Evolutionary conservation across 768 basidiomycete species (phyloP), one percentile per base, ranked within the genome.

Genomic region (Amanita pallidorosea): DNA sequence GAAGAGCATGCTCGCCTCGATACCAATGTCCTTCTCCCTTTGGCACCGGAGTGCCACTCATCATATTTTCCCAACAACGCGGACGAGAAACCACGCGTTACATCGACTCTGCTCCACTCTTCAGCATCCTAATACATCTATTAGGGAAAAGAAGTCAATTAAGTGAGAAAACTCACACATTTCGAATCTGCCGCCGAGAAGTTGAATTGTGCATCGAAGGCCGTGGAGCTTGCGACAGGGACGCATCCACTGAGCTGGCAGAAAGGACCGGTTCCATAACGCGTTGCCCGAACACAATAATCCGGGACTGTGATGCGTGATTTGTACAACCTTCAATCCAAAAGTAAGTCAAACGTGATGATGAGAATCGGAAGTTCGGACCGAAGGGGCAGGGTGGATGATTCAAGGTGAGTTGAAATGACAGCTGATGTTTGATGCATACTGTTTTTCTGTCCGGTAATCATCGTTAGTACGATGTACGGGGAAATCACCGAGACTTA

Each of bases 321-420:
- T 3, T 40, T 53, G 22, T 54, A 61, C 43, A 70, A 45, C n/a
- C 73, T 75, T 22, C 17, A 22, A 44, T 12, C 45, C 45, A 36
- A 31, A 46, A 11, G 47, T 41, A 34, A 36, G 22, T 41, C n/a
- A 55, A 47, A 25, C n/a, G 22, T 45, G 34, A 45, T 27, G 29
- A 34, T 20, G 49, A 27, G 45, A 17, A 56, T 18, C 20, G 18
- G 38, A 51, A 36, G 20, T 29, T 47, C 59, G 53, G 55, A 82
- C 82, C 83, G 75, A 45, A 80, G 58, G 2, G 81, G 78, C 25
- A 83, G 65, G 3, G 83, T 84, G 33, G 67, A 68, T 18, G 70
- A 75, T 54, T 85, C 81, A 11, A 84, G 63, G 53, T 80, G 73
- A 33, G 79, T 61, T 1, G 83, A 77, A 15, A 84, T 60, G 41